Percentiles rank a stretch among this genome's conserved stretches.
Evolutionary conservation across 768 basidiomycete genomes (phyloP).

Genomic region (Holtermanniella nyarrowii): DNA sequence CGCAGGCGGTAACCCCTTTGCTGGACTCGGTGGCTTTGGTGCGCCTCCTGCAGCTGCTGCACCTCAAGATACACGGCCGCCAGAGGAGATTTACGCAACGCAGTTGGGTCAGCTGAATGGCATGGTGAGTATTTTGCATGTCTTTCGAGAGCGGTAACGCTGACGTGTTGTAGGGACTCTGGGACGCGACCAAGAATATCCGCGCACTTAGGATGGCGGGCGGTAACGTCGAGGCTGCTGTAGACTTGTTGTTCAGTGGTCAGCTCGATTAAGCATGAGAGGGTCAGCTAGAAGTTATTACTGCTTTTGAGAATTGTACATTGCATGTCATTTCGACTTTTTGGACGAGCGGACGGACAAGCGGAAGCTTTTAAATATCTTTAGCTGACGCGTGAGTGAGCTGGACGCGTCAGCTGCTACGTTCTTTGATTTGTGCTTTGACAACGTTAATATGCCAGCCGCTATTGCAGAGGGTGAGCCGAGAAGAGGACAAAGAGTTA

Average conservation of each 20-base stretch:
- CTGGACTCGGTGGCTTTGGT: constrained; percentile 32
- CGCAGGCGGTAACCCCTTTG: constrained; percentile 11
- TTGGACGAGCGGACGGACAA: too few relatives aligned
- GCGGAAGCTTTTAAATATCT: background rate
- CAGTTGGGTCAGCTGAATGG: constrained; percentile 63
- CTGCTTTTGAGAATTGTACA: too few relatives aligned
- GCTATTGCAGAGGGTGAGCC: background rate
- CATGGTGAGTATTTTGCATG: constrained; percentile 51
- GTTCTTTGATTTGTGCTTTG: too few relatives aligned
- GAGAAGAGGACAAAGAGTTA: background rate
- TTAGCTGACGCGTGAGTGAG: background rate
- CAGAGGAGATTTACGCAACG: constrained; percentile 81
- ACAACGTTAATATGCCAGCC: too few relatives aligned
- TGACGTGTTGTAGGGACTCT: constrained; percentile 49
- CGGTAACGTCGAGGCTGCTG: constrained; percentile 84
- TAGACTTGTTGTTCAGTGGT: constrained; percentile 81
- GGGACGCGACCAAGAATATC: constrained; percentile 78
- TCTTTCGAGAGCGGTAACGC: background rate
- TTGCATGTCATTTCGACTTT: too few relatives aligned
- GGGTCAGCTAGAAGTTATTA: too few relatives aligned
- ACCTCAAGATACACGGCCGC: constrained; percentile 60
- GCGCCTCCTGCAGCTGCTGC: constrained; percentile 42
- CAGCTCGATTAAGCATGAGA: constrained; percentile 32
- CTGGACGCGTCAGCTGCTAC: too few relatives aligned
- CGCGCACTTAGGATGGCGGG: constrained; percentile 80